These are phyloP conservation scores for Xylaria telfairii DNA, from an alignment of 495 filamentous ascomycete species.

Conservation along the genomic window DNA sequence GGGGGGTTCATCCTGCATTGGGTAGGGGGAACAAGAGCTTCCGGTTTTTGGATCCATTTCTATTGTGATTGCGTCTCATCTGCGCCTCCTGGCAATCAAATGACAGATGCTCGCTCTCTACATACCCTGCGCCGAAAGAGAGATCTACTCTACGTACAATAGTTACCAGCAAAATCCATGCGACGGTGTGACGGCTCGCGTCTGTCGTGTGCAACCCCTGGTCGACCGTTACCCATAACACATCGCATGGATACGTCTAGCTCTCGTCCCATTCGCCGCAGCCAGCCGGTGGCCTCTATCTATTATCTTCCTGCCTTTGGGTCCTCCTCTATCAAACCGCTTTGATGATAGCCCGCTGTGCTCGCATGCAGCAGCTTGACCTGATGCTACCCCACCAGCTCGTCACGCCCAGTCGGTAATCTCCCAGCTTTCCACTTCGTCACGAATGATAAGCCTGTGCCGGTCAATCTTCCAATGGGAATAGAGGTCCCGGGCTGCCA, in stretches of 20 bases:
- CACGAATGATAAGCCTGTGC: slow-evolving; percentile 63
- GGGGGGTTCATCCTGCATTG: slow-evolving; percentile 16
- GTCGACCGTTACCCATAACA: slow-evolving; percentile 1
- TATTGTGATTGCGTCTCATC: slow-evolving; percentile 17
- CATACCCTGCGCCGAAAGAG: slow-evolving; percentile 17
- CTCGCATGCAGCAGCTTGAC: slow-evolving; percentile 30
- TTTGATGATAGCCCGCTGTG: slow-evolving; percentile 18
- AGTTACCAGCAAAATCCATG: slow-evolving; percentile 4
- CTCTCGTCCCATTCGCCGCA: slow-evolving; percentile 33
- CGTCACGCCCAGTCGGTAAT: slow-evolving; percentile 62
- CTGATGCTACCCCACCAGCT: slow-evolving; percentile 37
- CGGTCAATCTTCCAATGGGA: slow-evolving; percentile 68
- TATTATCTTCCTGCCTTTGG: slow-evolving; percentile 18
- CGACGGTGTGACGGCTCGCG: slow-evolving; percentile 15
- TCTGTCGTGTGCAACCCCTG: slow-evolving; percentile 4
- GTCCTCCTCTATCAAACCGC: slow-evolving; percentile 27
- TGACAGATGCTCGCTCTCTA: slow-evolving; percentile 11
- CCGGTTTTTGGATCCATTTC: slow-evolving; percentile 23
- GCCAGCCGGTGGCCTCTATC: slow-evolving; percentile 32
- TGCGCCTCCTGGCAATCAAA: slow-evolving; percentile 28
- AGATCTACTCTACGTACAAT: slow-evolving; percentile 12
- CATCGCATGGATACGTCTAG: slow-evolving; percentile 2
- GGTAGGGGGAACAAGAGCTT: slow-evolving; percentile 25
- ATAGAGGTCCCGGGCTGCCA: slow-evolving; percentile 58
- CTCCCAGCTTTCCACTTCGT: slow-evolving; percentile 63